These are phyloP conservation scores for Neonectria hederae DNA, from an alignment of 2,329 filamentous ascomycete genomes.

Conservation along the genomic window DNA sequence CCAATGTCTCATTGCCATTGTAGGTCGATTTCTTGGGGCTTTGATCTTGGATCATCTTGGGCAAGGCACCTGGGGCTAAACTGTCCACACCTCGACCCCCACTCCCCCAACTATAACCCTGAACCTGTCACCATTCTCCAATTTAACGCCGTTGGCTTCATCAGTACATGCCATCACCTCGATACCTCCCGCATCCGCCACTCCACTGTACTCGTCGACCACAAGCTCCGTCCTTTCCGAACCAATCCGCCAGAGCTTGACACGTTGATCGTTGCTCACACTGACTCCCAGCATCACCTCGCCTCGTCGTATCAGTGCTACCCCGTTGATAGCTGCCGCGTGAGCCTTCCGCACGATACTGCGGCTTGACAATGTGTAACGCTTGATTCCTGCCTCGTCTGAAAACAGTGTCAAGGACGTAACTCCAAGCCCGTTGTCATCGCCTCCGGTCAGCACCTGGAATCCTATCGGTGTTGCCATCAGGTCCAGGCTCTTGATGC, in stretches of 20 bases:
- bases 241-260: slow-evolving; percentile 62
- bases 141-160: neutral
- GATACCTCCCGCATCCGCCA: slow-evolving; percentile 67
- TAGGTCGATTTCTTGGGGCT: neutral
- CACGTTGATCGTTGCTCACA: slow-evolving; percentile 69
- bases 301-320: slow-evolving; percentile 49
- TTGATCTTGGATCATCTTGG: neutral
- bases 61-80: neutral
- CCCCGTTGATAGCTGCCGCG: slow-evolving; percentile 74
- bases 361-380: slow-evolving; percentile 38
- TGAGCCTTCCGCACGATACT: slow-evolving; percentile 64
- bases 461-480: slow-evolving; percentile 43
- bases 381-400: slow-evolving; percentile 23
- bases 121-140: slow-evolving; percentile 2
- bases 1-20: neutral
- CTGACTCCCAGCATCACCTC: slow-evolving; percentile 50
- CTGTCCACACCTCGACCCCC: slow-evolving; percentile 37
- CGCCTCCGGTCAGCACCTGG: slow-evolving; percentile 79
- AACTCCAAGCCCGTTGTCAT: slow-evolving; percentile 83
- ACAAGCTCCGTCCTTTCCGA: slow-evolving; percentile 50
- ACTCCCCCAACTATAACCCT: slow-evolving; percentile 38
- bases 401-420: slow-evolving; percentile 47
- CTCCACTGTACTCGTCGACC: slow-evolving; percentile 64
- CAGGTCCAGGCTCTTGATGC: slow-evolving; percentile 74
- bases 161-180: slow-evolving; percentile 46